Base-by-base conservation (phyloP, 2,329 filamentous ascomycete genomes). In the Verruconis gallopava region DNA sequence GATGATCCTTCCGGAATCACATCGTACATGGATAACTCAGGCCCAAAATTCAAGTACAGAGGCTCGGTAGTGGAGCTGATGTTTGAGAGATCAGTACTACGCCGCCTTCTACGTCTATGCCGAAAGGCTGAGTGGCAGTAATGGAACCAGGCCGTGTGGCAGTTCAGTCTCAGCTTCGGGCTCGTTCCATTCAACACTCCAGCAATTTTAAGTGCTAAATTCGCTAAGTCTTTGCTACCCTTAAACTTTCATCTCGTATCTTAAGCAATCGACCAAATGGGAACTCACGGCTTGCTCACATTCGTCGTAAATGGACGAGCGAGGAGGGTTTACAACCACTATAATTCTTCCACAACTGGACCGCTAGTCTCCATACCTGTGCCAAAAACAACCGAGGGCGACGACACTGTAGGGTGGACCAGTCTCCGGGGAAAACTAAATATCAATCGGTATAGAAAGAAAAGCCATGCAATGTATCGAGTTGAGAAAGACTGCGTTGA, bases 401-500 rank as follows among this genome's bases (percentile, higher is more conserved):
- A 38, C 18, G 18, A 18, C 37, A 38, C 37, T 12, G 37, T 38
- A 12, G 37, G 37, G 21, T 38, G 37, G 37, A 38, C 37, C 37
- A 19, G 37, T 38, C 37, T 38, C 37, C 21, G 37, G 37, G 37
- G 37, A 18, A 38, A 38, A 19, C 18, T 38, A 18, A 20, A 38
- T 38, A 11, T 38, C 37, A 38, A 38, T 38, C 37, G 37, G 37
- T 38, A 38, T 19, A 19, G 37, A 21, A 38, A 38, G 37, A 38
- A 38, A 38, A 38, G 37, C 18, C 37, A 38, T 38, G 37, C 37
- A 38, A 38, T 19, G 18, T 38, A 38, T 18, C 37, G 37, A 38
- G 37, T 38, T 38, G 37, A 38, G 37, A 38, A 38, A 38, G 37
- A 38, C 37, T 38, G 37, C 37, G 37, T 38, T 38, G 37, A 38